phyloP scores from a whole-genome alignment of 768 basidiomycete genomes.

The Psilocybe cubensis region DNA sequence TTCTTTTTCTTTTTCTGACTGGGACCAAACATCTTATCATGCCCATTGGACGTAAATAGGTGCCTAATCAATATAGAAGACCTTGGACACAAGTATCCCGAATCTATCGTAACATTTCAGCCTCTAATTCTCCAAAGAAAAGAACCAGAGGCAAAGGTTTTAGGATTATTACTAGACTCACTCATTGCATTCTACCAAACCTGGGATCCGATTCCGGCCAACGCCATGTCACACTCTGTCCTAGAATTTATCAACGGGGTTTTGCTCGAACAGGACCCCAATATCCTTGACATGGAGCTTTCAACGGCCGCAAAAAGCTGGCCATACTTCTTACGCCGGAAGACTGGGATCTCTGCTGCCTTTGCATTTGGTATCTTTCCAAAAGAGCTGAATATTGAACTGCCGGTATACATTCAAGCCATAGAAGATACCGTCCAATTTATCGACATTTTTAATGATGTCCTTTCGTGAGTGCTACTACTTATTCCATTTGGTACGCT shows the following conservation, averaged over 20 bases:
- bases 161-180: not conserved
- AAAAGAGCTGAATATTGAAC: not conserved
- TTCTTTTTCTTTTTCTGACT: no score
- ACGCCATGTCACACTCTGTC: not conserved
- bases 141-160: not conserved
- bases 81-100: not conserved
- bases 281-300: not conserved
- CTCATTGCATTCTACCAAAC: not conserved
- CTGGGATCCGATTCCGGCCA: constrained; percentile 5
- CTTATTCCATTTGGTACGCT: not conserved
- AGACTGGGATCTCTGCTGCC: not conserved
- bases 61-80: constrained; percentile 1
- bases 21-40: no score
- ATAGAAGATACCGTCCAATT: not conserved
- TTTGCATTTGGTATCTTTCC: constrained; percentile 6
- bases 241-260: constrained; percentile 5
- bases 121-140: not conserved
- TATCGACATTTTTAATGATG: constrained; percentile 4
- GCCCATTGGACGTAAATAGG: no score
- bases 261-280: constrained; percentile 2
- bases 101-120: not conserved
- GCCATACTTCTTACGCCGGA: constrained; percentile 4
- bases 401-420: constrained; percentile 4
- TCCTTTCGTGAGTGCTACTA: constrained; percentile 3
- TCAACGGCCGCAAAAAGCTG: not conserved